A percentile compares a stretch with the other conserved stretches of the same genome.
These are phyloP conservation scores for Phoenix dactylifera DNA, from an alignment of 176 grass and related monocot species.

Conservation along the genomic window DNA sequence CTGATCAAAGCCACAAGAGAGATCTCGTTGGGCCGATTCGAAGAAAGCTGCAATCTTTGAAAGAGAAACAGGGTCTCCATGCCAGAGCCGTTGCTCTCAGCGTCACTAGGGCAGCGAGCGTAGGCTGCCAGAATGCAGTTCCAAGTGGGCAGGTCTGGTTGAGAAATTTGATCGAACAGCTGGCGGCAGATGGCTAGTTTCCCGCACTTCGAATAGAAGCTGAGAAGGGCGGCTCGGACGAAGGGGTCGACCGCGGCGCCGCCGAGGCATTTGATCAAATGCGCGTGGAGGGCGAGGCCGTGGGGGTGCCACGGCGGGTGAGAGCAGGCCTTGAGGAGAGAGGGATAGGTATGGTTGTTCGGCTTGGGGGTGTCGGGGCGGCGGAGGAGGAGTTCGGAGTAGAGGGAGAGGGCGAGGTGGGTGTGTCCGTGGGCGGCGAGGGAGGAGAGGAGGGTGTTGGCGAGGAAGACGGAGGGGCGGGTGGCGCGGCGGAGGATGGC, in stretches of 20 bases:
- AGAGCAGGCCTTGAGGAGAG: slow-evolving; percentile 35
- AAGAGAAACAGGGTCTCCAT: slow-evolving; percentile 22
- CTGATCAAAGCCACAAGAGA: slow-evolving; percentile 27
- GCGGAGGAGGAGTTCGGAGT: slow-evolving; percentile 25
- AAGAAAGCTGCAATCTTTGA: neutral
- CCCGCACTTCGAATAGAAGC: slow-evolving; percentile 22
- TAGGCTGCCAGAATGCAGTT: slow-evolving; percentile 27
- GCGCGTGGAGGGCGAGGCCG: slow-evolving; percentile 30
- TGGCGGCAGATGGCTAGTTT: slow-evolving; percentile 20
- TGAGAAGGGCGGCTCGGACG: slow-evolving; percentile 27
- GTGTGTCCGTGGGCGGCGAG: slow-evolving; percentile 3
- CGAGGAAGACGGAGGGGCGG: slow-evolving; percentile 24
- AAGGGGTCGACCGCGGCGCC: slow-evolving; percentile 19
- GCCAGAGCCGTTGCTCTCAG: slow-evolving; percentile 1
- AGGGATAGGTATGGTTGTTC: slow-evolving; percentile 37
- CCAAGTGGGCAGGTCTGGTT: slow-evolving; percentile 32
- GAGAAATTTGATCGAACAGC: slow-evolving; percentile 17
- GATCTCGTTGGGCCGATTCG: slow-evolving; percentile 29
- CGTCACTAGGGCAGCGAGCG: slow-evolving; percentile 1
- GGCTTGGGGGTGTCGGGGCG: slow-evolving; percentile 10
- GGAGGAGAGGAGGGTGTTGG: slow-evolving; percentile 42
- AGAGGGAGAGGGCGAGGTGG: slow-evolving; percentile 26
- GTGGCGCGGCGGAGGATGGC: slow-evolving; percentile 16
- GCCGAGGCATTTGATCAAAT: slow-evolving; percentile 41
- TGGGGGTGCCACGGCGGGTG: neutral